phyloP scores from a whole-genome alignment of 306 rosid species.

The Carpinus viminea region DNA sequence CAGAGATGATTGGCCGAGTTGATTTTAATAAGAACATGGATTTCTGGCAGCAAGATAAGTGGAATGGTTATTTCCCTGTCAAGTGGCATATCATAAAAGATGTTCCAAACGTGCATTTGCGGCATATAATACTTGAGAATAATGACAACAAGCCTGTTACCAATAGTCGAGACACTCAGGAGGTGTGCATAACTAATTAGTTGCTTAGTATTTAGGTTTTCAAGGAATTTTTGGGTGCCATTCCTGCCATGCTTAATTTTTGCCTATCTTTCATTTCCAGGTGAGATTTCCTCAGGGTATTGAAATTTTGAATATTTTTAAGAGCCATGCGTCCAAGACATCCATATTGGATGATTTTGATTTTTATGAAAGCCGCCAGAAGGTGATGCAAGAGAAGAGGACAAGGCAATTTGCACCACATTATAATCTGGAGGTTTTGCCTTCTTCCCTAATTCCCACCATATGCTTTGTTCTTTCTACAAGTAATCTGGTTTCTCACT shows the following conservation, averaged over 20 bases:
- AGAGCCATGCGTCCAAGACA: slow-evolving; percentile 52
- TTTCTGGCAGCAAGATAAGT: slow-evolving; percentile 93
- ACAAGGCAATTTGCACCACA: slow-evolving; percentile 43
- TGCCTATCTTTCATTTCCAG: slow-evolving; percentile 42
- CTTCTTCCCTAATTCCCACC: background rate
- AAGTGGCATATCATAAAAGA: slow-evolving; percentile 87
- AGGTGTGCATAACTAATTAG: slow-evolving; percentile 42
- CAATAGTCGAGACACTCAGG: slow-evolving; percentile 89
- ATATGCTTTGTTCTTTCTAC: slow-evolving; percentile 13
- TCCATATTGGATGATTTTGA: slow-evolving; percentile 78
- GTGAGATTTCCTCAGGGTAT: slow-evolving; percentile 59
- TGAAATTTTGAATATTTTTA: slow-evolving; percentile 62
- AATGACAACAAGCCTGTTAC: slow-evolving; percentile 85
- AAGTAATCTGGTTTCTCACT: background rate
- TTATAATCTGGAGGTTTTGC: slow-evolving; percentile 43
- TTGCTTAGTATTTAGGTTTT: background rate
- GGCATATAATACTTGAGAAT: slow-evolving; percentile 79
- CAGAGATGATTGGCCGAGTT: slow-evolving; percentile 80
- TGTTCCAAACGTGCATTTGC: slow-evolving; percentile 71
- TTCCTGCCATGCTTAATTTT: slow-evolving; percentile 11
- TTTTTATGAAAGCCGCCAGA: slow-evolving; percentile 79
- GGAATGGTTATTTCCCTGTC: slow-evolving; percentile 85
- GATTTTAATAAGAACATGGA: slow-evolving; percentile 79
- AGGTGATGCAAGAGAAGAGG: slow-evolving; percentile 71
- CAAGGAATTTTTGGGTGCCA: background rate